Base-by-base conservation (phyloP, 257 asterid species). In the Pogostemon cablin region DNA sequence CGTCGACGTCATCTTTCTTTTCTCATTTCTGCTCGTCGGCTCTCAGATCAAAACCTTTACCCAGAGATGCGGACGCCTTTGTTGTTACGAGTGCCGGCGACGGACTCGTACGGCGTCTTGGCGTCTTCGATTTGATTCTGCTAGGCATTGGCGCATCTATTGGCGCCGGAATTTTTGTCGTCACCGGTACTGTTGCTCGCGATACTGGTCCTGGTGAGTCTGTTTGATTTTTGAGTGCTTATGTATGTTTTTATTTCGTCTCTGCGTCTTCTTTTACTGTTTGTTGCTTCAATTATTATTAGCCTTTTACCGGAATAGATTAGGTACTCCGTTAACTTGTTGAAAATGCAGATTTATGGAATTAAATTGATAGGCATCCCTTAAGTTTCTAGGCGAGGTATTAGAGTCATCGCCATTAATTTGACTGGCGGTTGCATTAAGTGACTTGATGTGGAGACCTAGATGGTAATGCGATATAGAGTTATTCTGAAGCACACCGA, bases 61-160 rank as follows among this genome's bases (percentile, higher is more conserved):
- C 83, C 9, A 44, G 86, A 68, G 59, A 86, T 43, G 75, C 78
- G 49, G 92, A 84, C 7, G 63, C 83, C 55, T 66, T 81, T 49
- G 83, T 77, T 10, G 85, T 75, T 10, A 49, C 85, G 52, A 77
- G 59, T 74, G 72, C 88, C 54, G 86, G 82, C 73, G 86, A 83
- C 41, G 95, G 96, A n/a, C 89, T 91, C 20, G 80, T 83, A 67
- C 93, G 97, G 34, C 88, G 96, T 20, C 85, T 91, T 1, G 79
- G 95, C 57, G 86, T 87, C 49, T 73, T 91, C 56, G 97, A 91
- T 81, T 92, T 91, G 74, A 77, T 91, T 62, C 90, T 91, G 37
- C 74, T 91, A 10, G 97, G 97, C 35, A 86, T 91, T 75, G 97
- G 97, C 64, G 97, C 97, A 17, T 91, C 97, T 10, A 91, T 91